These are phyloP conservation scores for Phyllosticta ampelicida DNA, from an alignment of 2,329 filamentous ascomycete genomes.

Conservation along the genomic window DNA sequence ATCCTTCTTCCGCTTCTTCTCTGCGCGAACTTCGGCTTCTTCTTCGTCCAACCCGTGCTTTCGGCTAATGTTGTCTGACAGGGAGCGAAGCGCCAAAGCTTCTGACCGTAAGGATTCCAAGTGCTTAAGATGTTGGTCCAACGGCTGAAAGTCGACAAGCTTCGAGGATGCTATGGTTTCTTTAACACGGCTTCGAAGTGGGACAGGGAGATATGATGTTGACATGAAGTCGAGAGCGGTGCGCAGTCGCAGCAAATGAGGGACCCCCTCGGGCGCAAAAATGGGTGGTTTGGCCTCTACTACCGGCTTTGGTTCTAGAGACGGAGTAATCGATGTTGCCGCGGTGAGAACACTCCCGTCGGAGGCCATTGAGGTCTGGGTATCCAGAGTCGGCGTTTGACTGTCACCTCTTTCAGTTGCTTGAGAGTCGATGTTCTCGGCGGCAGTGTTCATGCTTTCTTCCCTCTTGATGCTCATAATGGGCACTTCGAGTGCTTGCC, in stretches of 20 bases:
- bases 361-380: conserved; percentile 16
- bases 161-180: conserved; percentile 33
- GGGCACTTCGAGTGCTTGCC: conserved; percentile 63
- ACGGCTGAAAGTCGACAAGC: conserved; percentile 53
- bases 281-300: conserved; percentile 13
- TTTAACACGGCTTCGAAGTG: conserved; percentile 36
- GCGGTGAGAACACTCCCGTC: conserved; percentile 14
- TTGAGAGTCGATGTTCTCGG: conserved; percentile 13
- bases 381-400: conserved; percentile 25
- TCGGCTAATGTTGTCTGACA: conserved; percentile 55
- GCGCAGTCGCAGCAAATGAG: conserved; percentile 51
- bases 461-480: conserved; percentile 57
- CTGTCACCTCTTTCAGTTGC: conserved; percentile 12
- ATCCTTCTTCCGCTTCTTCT: conserved; percentile 77
- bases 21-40: conserved; percentile 47
- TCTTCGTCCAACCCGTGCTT: conserved; percentile 58
- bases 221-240: conserved; percentile 56
- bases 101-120: conserved; percentile 60
- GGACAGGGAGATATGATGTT: conserved; percentile 44
- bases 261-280: conserved; percentile 34
- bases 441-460: conserved; percentile 30
- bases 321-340: conserved; percentile 11
- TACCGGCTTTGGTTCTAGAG: background rate
- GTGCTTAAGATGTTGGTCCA: conserved; percentile 58
- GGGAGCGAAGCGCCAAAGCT: conserved; percentile 55